Conservation (phyloP, 108 stramenopile species). For the Cyclotella sp. region DNA sequence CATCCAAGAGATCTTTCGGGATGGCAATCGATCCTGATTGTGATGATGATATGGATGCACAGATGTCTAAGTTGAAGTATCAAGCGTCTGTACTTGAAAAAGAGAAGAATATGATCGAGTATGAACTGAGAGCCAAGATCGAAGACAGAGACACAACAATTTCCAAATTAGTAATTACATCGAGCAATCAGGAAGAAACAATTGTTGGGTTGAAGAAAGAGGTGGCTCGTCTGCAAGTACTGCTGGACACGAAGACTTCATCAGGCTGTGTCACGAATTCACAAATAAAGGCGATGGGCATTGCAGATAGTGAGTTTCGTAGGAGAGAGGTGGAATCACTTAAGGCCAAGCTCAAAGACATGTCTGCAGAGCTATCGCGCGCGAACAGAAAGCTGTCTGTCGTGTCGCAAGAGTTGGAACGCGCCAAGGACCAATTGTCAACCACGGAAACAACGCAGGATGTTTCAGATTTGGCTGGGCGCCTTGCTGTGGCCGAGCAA, state of each 20-base stretch:
- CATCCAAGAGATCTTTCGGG: constrained; percentile 21
- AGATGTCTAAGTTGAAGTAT: constrained; percentile 38
- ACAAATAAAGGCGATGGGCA: constrained; percentile 40
- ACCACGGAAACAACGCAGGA: constrained; percentile 36
- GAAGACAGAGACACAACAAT: constrained; percentile 81
- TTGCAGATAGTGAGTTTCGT: constrained; percentile 28
- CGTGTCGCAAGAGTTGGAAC: constrained; percentile 33
- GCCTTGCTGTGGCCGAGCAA: constrained; percentile 43
- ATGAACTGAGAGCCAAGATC: constrained; percentile 45
- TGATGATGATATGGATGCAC: constrained; percentile 28
- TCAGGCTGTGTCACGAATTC: constrained; percentile 32
- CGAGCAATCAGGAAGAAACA: constrained; percentile 64
- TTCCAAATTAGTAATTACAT: constrained; percentile 68
- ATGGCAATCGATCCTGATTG: constrained; percentile 46
- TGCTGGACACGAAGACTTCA: constrained; percentile 39
- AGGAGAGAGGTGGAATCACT: constrained; percentile 51
- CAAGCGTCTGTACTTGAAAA: constrained; percentile 30
- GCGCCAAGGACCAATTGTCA: constrained; percentile 35
- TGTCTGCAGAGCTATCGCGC: constrained; percentile 33
- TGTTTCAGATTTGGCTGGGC: constrained; percentile 43
- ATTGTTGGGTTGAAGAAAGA: constrained; percentile 55
- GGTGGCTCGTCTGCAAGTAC: constrained; percentile 42
- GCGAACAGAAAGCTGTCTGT: constrained; percentile 33
- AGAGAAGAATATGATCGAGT: constrained; percentile 45
- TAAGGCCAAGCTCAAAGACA: constrained; percentile 22